Base-by-base conservation (phyloP, 345 rosid species). In the Eucalyptus camaldulensis region DNA sequence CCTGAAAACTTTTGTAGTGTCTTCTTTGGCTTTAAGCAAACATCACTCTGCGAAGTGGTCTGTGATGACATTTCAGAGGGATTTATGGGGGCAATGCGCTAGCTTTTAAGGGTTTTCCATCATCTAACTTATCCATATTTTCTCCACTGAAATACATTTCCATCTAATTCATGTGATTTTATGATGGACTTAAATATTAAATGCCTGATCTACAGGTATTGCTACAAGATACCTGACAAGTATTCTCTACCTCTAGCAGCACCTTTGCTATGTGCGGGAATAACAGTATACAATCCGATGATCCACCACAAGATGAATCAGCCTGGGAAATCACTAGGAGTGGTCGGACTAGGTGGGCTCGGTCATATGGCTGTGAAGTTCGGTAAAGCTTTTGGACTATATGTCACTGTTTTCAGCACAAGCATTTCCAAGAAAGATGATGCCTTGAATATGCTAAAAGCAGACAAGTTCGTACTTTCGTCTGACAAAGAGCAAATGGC, bases 401-500 rank as follows among this genome's bases (percentile, higher is more conserved):
- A 90, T 49, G 93, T 93, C 13, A 92, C 93, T 10, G 93, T 93
- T 58, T 80, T 94, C 87, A 93, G 95, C 90, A 92, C 94, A 37
- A 89, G 90, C 85, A 13, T 69, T 16, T 89, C 89, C 81, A 93
- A 93, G 90, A 94, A 89, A 90, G 93, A 92, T 47, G 93, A 94
- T 60, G 95, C 95, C 86, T 56, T 93, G 83, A 67, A 86, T 49
- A 80, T 76, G 51, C 93, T 94, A n/a, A 91, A 92, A 10, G 94
- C 92, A 13, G 92, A 92, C 86, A 89, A 53, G 65, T 94, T 93
- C 87, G 88, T 93, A 13, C 76, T 92, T 56, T 92, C 93, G 27
- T 91, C 91, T 3, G 91, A 94, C 53, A 67, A 29, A 58, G 95
- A 92, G 58, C 98, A 95, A 89, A 93, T 96, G 96, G 94, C 93